phyloP scores from a whole-genome alignment of 768 basidiomycete genomes.

The Myochromella boudieri region DNA sequence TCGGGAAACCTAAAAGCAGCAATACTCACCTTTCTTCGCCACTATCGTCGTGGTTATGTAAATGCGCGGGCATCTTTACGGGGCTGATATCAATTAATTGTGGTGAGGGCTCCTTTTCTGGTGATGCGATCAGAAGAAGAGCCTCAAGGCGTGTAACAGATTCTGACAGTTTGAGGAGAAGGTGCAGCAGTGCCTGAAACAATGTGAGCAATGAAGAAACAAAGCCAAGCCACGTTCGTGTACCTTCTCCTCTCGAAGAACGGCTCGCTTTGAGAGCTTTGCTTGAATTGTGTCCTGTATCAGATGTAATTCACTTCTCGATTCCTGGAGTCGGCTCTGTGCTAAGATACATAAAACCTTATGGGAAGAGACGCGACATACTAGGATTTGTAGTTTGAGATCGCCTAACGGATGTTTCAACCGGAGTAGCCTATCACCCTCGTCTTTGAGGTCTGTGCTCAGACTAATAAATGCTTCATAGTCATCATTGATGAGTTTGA shows the following conservation, averaged over 20 bases:
- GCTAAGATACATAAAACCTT: background rate
- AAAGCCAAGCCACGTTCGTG: background rate
- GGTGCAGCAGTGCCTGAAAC: conserved; percentile 73
- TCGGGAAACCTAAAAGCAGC: background rate
- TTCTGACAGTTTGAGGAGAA: conserved; percentile 91
- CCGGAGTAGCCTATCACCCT: conserved; percentile 68
- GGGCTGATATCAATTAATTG: conserved; percentile 31
- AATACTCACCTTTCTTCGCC: conserved; percentile 40
- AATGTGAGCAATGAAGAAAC: conserved; percentile 5
- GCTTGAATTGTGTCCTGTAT: conserved; percentile 75
- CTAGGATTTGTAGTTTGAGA: conserved; percentile 67
- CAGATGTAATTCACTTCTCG: conserved; percentile 58
- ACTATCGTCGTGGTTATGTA: conserved; percentile 38
- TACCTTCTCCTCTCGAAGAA: conserved; percentile 86
- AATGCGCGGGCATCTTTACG: conserved; percentile 32
- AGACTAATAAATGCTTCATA: conserved; percentile 97
- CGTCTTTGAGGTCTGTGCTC: conserved; percentile 88
- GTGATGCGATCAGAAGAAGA: conserved; percentile 68
- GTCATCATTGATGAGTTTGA: conserved; percentile 95
- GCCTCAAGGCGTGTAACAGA: conserved; percentile 86
- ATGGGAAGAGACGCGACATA: conserved; percentile 33
- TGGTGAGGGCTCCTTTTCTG: conserved; percentile 41
- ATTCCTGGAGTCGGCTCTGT: conserved; percentile 42
- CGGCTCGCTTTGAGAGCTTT: conserved; percentile 74
- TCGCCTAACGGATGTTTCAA: conserved; percentile 67